Conservation (phyloP, 148 eudicot genomes). For the Nepenthes mirabilis region DNA sequence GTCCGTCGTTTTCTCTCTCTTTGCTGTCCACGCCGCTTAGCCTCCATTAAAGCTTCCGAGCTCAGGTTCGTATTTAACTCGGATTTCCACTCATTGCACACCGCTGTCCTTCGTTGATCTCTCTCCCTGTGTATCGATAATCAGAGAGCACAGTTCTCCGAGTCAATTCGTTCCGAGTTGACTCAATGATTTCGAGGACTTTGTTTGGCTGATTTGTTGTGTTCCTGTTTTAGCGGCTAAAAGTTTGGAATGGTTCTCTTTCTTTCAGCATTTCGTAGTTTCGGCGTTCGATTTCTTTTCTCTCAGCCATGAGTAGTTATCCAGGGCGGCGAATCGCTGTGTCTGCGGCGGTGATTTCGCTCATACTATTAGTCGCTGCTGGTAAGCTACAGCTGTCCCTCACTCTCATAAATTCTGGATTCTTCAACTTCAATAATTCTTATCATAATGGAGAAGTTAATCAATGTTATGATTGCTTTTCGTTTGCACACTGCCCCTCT, state of each 20-base stretch:
- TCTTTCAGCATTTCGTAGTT: too few species aligned
- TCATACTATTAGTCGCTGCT: conserved; percentile 16
- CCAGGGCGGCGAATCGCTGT: conserved; percentile 19
- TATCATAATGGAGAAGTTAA: too few species aligned
- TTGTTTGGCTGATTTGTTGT: background rate
- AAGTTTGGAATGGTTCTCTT: background rate
- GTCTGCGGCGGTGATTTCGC: conserved; percentile 24
- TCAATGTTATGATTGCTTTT: conserved; percentile 1
- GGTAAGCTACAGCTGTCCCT: conserved; percentile 13
- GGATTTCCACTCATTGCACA: background rate
- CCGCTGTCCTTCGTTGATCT: background rate
- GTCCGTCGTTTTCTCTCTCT: conserved; percentile 3
- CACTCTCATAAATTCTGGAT: background rate
- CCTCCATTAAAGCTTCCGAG: background rate
- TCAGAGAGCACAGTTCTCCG: background rate
- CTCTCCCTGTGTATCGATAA: background rate
- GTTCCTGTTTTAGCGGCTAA: background rate
- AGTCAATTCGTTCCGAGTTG: background rate
- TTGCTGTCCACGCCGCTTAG: background rate
- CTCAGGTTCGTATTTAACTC: background rate
- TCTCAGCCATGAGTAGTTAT: background rate
- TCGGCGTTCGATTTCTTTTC: too few species aligned
- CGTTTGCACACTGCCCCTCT: conserved; percentile 4
- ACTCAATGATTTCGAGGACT: background rate
- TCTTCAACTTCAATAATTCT: background rate